Conservation (phyloP, 495 filamentous ascomycete species). For the Trichoderma asperelloides region DNA sequence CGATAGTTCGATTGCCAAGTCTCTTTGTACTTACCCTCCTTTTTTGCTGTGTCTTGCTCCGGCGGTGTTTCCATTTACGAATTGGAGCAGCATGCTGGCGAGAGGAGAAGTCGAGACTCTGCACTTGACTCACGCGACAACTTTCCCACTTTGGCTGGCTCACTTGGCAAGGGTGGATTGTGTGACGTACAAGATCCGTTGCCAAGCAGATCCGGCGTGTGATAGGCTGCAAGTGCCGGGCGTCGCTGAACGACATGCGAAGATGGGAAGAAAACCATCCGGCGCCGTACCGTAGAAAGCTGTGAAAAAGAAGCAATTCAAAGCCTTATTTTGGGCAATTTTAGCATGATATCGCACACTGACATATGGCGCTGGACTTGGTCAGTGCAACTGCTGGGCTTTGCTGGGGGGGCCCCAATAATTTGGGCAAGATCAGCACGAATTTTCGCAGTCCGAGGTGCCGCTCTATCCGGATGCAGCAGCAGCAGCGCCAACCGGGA, state of each 20-base stretch:
- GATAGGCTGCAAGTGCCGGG: neutral
- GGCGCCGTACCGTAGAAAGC: neutral
- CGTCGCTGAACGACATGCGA: neutral
- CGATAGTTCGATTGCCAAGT: neutral
- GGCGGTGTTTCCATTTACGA: neutral
- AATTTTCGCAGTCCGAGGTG: neutral
- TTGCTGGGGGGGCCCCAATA: neutral
- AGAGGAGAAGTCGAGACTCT: neutral
- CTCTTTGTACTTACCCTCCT: neutral
- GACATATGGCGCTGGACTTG: neutral
- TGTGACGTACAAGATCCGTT: neutral
- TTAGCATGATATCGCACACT: neutral
- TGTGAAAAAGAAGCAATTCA: neutral
- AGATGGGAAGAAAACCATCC: neutral
- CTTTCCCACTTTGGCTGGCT: slow-evolving; percentile 1
- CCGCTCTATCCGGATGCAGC: slow-evolving; percentile 6
- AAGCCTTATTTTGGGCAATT: neutral
- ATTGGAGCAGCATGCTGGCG: neutral
- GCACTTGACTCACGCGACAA: slow-evolving; percentile 4
- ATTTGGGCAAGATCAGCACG: neutral
- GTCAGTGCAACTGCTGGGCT: neutral
- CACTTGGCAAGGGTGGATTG: slow-evolving; percentile 5
- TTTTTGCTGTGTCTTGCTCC: neutral
- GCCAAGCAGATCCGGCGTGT: neutral
- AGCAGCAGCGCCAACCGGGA: slow-evolving; percentile 5